phyloP scores from a whole-genome alignment of 352 stramenopile genomes.

The Phytophthora macrochlamydospora region DNA sequence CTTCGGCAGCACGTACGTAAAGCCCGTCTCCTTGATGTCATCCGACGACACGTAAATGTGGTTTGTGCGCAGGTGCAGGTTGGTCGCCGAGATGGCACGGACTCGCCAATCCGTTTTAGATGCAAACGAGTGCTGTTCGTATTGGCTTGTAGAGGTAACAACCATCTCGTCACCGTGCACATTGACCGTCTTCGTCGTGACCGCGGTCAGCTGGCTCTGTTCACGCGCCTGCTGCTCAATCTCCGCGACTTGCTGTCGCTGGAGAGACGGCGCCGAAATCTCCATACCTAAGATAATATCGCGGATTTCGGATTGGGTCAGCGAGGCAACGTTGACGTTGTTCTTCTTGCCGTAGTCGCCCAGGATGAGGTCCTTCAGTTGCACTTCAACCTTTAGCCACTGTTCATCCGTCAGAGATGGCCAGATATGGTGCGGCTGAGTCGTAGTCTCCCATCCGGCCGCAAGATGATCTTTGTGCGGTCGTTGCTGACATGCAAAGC shows the following conservation, averaged over 20 bases:
- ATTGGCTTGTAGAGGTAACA: conserved; percentile 99
- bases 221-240: conserved; percentile 99
- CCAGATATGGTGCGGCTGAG: conserved; percentile 99
- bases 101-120: conserved; percentile 99
- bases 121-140: conserved; percentile 99
- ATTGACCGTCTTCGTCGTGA: conserved; percentile 99
- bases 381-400: conserved; percentile 99
- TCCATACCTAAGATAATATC: conserved; percentile 99
- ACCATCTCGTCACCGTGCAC: conserved; percentile 99
- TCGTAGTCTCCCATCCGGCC: conserved; percentile 99
- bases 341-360: conserved; percentile 99
- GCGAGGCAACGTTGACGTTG: conserved; percentile 99
- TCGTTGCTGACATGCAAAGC: conserved; percentile 98
- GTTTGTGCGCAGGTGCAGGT: conserved; percentile 98
- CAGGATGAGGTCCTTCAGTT: conserved; percentile 99
- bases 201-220: conserved; percentile 97
- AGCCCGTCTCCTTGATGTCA: conserved; percentile 97
- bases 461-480: conserved; percentile 96
- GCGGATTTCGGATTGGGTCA: conserved; percentile 99
- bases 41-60: conserved; percentile 99
- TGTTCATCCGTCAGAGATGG: conserved; percentile 98
- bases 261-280: conserved; percentile 98
- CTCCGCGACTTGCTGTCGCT: conserved; percentile 99
- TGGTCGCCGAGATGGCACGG: conserved; percentile 98
- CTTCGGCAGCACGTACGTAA: conserved; percentile 99